Evolutionary conservation across 208 protist species (phyloP), one percentile per base, ranked within the genome.

Genomic region (Leptomonas pyrrhocoris): DNA sequence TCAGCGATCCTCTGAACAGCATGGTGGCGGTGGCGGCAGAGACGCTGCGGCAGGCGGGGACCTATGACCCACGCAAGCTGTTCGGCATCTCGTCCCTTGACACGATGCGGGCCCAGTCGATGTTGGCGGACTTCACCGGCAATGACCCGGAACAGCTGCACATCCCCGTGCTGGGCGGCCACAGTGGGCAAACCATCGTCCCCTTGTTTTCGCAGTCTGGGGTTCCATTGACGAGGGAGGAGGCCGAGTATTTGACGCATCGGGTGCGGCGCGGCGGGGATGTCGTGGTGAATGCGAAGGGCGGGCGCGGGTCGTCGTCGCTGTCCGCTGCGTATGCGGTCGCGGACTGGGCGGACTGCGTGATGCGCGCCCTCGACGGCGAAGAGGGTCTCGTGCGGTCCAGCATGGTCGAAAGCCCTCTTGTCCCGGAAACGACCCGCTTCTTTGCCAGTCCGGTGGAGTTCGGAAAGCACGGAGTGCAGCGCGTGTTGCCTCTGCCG

Each of bases 1-100:
- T 98, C 65, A 94, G 90, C 49, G 97, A 98, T 79, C 97, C 97
- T 21, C 88, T 98, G 58, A 98, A 98, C 81, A 96, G 90, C 66
- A 95, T 89, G 18, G 86, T 98, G 36, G 93, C 96, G 36, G 89
- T 98, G 61, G 92, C 89, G 6, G 89, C 92, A 12, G 93, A 96
- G 70, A 84, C 88, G 45, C 68, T 96, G 49, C 93, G 93, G 62
- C 85, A 82, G 69, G 68, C 68, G 46, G 88, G 90, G 40, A 76
- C 83, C 6, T 97, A 92, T 68, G 82, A 96, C 76, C 82, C 84
- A 18, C 81, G 78, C n/a, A 92, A 90, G 51, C 73, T 98, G 4
- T 95, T 97, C 73, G 96, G 94, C 43, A 82, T 98, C 27, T 96
- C 93, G 8, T 90, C 87, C 13, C 83, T 98, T 2, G 94, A 98